Evolutionary conservation across 2,329 filamentous ascomycete species (phyloP), one percentile per base, ranked within the genome.

Genomic region (Fusarium sp.): DNA sequence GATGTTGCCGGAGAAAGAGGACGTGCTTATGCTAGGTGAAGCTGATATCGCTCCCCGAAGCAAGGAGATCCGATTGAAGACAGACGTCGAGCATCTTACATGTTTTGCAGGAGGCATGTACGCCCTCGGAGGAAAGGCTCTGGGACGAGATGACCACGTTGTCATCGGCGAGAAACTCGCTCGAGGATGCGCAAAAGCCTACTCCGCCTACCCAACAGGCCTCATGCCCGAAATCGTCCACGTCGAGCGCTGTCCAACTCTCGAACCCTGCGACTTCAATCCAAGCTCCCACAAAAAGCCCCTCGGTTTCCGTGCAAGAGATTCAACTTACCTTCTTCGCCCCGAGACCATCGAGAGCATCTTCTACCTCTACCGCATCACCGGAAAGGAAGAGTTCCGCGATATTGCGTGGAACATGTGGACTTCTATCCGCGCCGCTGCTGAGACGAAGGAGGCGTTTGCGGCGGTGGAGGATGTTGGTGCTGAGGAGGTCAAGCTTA

Each of bases 321-420:
- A 76, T 1, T 52, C 54, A n/a, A 38, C 49, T 0, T 76, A 74
- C 13, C 47, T 71, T 0, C 70, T 76, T 0, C 70, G 74, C 2
- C 74, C 74, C 0, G 74, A 95, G 80, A 92, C 92, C 4, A 93
- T 95, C 57, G 92, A 95, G 81, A 92, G 89, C 16, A 87, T 96
- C 7, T 95, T 93, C 78, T 87, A 93, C 76, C 88, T 95, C 83
- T 93, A 91, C 78, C 87, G 92, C 52, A 83, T 93, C 56, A 94
- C 91, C 0, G 92, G 91, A n/a, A 87, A 92, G 64, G 72, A 83
- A 2, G 82, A 84, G 45, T 91, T 88, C 82, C 87, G 88, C 62
- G 86, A 91, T 49, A 88, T 89, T 73, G 92, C 91, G 2, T 94
- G 92, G 91, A 82, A 83, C 46, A 94, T 94, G 91, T 94, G 93